These are phyloP conservation scores for Pleurotus djamor DNA, from an alignment of 768 basidiomycete genomes.

Conservation along the genomic window DNA sequence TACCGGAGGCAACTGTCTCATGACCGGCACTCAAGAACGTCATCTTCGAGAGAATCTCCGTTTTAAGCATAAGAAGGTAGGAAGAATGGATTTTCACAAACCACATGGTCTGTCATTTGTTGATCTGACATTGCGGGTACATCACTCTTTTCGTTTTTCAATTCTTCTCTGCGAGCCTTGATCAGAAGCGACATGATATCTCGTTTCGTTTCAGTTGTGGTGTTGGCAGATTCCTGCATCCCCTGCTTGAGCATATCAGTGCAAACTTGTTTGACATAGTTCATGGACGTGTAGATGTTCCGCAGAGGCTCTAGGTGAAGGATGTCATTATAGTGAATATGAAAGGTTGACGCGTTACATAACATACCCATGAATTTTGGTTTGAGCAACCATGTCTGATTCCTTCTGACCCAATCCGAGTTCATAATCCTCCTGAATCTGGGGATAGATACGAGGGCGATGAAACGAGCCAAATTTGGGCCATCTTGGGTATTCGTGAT, in stretches of 20 bases:
- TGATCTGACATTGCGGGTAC: constrained; percentile 40
- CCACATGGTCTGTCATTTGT: constrained; percentile 53
- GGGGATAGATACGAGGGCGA: constrained; percentile 32
- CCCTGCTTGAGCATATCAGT: constrained; percentile 37
- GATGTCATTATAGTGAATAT: neutral
- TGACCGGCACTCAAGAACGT: constrained; percentile 48
- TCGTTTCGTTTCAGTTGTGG: constrained; percentile 32
- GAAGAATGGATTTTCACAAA: constrained; percentile 15
- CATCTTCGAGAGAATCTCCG: constrained; percentile 20
- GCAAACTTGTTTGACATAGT: constrained; percentile 38
- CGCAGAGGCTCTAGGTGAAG: constrained; percentile 12
- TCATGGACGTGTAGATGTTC: constrained; percentile 33
- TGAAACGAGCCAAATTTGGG: constrained; percentile 32
- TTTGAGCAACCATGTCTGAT: constrained; percentile 27
- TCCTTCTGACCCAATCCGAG: constrained; percentile 32
- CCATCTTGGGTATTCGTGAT: constrained; percentile 38
- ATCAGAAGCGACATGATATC: constrained; percentile 55
- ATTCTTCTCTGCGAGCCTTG: constrained; percentile 35
- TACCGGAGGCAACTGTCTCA: constrained; percentile 44
- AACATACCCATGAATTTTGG: constrained; percentile 17
- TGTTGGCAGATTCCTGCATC: constrained; percentile 28
- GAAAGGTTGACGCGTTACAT: neutral
- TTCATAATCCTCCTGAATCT: constrained; percentile 26
- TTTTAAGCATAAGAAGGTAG: neutral
- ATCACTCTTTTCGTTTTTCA: constrained; percentile 24